Evolutionary conservation across 2,329 filamentous ascomycete genomes (phyloP), one percentile per base, ranked within the genome.

Genomic region (Aspergillus sergii): DNA sequence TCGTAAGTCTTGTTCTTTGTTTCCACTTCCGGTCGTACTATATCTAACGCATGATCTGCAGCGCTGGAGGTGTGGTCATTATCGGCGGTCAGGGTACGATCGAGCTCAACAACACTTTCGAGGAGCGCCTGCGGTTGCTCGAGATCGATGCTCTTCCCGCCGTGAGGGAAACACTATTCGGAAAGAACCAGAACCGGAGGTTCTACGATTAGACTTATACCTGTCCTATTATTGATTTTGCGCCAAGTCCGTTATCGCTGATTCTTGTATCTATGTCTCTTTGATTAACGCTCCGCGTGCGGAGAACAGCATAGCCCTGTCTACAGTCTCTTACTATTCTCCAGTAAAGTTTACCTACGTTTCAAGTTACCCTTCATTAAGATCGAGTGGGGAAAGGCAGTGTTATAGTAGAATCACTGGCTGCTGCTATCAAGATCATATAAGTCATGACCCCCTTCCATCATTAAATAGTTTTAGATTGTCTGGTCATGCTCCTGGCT

Each of bases 41-140:
- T 43, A 58, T 34, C 66, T 72, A 61, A 69, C 60, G 26, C 23
- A 14, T 19, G 21, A 45, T 32, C 28, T 41, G 54, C 64, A 98
- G 95, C 73, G 86, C 93, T 64, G 95, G 95, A 64, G 95, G 95
- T 72, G 85, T 96, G 62, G 78, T 87, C 63, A 88, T 99, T 68
- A 81, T 96, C 60, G 93, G 94, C 68, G 90, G 91, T 70, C 85
- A 85, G 68, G 95, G 95, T 77, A 97, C 94, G 86, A 98, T 99
- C 77, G 93, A 97, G 74, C 94, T 99, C 80, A 94, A 97, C 87
- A 98, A 99, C 84, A 98, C 95, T 60, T 91, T 98, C 71, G 95
- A 98, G 78, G 91, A 96, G 77, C 89, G 95, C 69, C 84, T 99
- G 79, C 87, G 86, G 74, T 85, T 98, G 65, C 88, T 98, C 68